A percentile compares a stretch with the other conserved stretches of the same genome.
These are phyloP conservation scores for Elsinoe arachidis DNA, from an alignment of 2,329 filamentous ascomycete genomes.

Conservation along the genomic window DNA sequence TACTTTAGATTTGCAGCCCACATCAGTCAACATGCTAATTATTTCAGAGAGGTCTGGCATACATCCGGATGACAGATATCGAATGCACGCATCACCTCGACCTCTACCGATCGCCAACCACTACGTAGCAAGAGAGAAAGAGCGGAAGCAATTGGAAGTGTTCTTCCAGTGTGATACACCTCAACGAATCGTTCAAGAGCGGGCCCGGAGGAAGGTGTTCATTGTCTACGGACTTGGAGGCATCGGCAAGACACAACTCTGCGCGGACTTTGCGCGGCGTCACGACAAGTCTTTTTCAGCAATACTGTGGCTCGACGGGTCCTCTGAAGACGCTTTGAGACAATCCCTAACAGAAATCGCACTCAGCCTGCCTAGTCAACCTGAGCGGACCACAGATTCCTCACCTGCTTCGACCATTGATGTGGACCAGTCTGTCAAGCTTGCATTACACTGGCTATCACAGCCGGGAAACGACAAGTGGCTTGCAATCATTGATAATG, in stretches of 20 bases:
- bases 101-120: too few relatives aligned
- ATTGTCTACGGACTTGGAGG: slow-evolving; percentile 24
- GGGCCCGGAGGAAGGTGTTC: slow-evolving; percentile 19
- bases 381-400: neutral
- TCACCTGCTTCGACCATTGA: neutral
- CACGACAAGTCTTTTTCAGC: slow-evolving; percentile 22
- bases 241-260: slow-evolving; percentile 26
- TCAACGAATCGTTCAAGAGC: too few relatives aligned
- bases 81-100: too few relatives aligned
- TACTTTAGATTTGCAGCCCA: too few relatives aligned
- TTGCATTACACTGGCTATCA: slow-evolving; percentile 26
- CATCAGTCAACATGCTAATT: too few relatives aligned
- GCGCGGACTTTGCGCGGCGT: slow-evolving; percentile 19
- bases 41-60: too few relatives aligned
- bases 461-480: slow-evolving; percentile 23
- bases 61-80: too few relatives aligned
- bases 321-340: neutral
- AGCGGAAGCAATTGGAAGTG: too few relatives aligned
- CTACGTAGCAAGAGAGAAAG: too few relatives aligned
- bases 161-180: too few relatives aligned
- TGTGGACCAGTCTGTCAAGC: slow-evolving; percentile 18
- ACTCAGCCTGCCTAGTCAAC: neutral
- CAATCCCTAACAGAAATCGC: neutral
- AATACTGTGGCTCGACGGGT: slow-evolving; percentile 29
- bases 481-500: slow-evolving; percentile 32